Conservation (phyloP, 1,284 basidiomycete genomes). For the Agaricales sp. region DNA sequence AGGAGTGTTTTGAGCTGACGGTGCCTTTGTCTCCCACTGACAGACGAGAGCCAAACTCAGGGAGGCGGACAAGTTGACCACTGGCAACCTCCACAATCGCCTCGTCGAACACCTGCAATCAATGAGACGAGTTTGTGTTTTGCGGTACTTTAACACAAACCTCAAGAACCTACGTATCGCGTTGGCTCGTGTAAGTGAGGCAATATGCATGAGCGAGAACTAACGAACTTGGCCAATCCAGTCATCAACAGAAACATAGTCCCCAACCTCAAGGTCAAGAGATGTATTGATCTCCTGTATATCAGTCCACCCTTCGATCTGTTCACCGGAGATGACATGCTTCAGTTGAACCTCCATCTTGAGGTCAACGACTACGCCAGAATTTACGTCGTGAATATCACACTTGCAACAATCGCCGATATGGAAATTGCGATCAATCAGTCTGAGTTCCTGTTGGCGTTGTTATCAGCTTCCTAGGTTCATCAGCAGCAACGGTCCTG, state of each 20-base stretch:
- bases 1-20: slow-evolving; percentile 23
- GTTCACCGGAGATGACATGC: slow-evolving; percentile 63
- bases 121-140: too few relatives aligned
- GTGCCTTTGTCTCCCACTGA: slow-evolving; percentile 61
- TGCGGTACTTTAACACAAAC: slow-evolving; percentile 18
- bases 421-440: slow-evolving; percentile 75
- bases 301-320: slow-evolving; percentile 55
- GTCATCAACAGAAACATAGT: slow-evolving; percentile 74
- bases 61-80: slow-evolving; percentile 54
- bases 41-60: slow-evolving; percentile 65
- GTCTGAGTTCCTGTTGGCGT: slow-evolving; percentile 34
- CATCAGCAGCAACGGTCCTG: background rate
- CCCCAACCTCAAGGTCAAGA: slow-evolving; percentile 60
- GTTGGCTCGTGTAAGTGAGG: too few relatives aligned
- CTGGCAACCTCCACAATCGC: slow-evolving; percentile 54
- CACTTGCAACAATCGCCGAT: slow-evolving; percentile 82
- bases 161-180: slow-evolving; percentile 35
- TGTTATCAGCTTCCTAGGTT: background rate
- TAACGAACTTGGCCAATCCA: slow-evolving; percentile 81
- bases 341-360: slow-evolving; percentile 56
- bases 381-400: slow-evolving; percentile 58
- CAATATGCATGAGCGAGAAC: slow-evolving; percentile 7
- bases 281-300: slow-evolving; percentile 49
- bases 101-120: slow-evolving; percentile 73
- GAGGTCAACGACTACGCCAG: slow-evolving; percentile 66